Evolutionary conservation across 805 yeast species (phyloP).

Genomic region (Hanseniaspora guilliermondii): DNA sequence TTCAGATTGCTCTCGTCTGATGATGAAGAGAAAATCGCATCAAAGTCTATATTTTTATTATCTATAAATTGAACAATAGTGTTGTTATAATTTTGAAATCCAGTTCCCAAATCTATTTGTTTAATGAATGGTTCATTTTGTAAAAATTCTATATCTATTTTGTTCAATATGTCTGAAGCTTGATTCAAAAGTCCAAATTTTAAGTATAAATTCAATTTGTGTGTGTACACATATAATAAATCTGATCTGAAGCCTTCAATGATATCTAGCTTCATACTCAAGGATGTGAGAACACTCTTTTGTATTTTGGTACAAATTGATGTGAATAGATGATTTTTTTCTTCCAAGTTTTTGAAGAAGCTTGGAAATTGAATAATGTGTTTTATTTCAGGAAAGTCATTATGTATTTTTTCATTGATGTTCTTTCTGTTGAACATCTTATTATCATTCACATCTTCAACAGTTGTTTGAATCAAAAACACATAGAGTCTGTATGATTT

Average conservation of each 20-base stretch:
- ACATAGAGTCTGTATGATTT: slow-evolving; percentile 22
- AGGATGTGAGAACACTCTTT: slow-evolving; percentile 8
- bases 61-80: neutral
- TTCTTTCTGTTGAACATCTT: slow-evolving; percentile 26
- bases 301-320: neutral
- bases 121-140: slow-evolving; percentile 2
- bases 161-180: slow-evolving; percentile 19
- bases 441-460: slow-evolving; percentile 19
- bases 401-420: slow-evolving; percentile 24
- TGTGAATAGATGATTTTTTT: neutral
- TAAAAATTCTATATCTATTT: slow-evolving; percentile 15
- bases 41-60: neutral
- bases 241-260: slow-evolving; percentile 14
- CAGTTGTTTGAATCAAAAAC: slow-evolving; percentile 15
- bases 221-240: slow-evolving; percentile 19
- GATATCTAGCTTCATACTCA: neutral
- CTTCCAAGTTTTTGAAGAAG: slow-evolving; percentile 2
- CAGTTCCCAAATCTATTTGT: neutral
- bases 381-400: slow-evolving; percentile 23
- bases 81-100: neutral
- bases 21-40: neutral
- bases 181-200: slow-evolving; percentile 23
- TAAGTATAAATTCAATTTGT: slow-evolving; percentile 21
- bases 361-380: slow-evolving; percentile 7
- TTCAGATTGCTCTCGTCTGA: neutral